phyloP scores from a whole-genome alignment of 2,329 filamentous ascomycete species.

The Elsinoe arachidis region DNA sequence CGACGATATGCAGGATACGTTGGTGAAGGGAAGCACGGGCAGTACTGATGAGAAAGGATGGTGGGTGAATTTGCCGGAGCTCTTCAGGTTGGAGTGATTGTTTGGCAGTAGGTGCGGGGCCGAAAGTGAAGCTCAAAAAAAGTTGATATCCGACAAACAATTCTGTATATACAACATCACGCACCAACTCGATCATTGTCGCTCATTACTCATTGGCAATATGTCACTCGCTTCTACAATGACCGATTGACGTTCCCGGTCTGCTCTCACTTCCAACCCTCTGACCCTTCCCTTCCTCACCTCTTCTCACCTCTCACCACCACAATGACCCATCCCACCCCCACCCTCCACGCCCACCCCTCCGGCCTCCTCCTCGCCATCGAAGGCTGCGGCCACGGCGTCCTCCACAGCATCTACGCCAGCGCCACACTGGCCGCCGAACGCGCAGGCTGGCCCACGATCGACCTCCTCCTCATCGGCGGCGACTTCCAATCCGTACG shows the following conservation, averaged over 20 bases:
- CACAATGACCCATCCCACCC: neutral
- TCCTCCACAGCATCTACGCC: conserved; percentile 82
- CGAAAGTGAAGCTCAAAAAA: conserved; percentile 1
- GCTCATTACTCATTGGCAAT: too few species aligned
- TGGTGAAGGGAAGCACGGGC: conserved; percentile 51
- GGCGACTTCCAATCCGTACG: conserved; percentile 93
- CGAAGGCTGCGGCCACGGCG: conserved; percentile 89
- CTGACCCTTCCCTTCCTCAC: neutral
- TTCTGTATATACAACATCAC: too few species aligned
- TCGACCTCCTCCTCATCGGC: conserved; percentile 88
- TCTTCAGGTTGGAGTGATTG: conserved; percentile 50
- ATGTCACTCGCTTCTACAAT: too few species aligned
- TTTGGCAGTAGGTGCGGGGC: neutral
- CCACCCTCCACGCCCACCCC: conserved; percentile 11
- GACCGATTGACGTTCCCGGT: too few species aligned
- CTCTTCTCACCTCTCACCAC: neutral
- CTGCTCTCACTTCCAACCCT: neutral
- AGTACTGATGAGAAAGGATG: conserved; percentile 50
- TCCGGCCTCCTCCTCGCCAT: conserved; percentile 64
- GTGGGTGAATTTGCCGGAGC: conserved; percentile 63
- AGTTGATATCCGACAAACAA: neutral
- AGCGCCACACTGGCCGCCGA: conserved; percentile 62
- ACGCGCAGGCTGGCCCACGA: conserved; percentile 64
- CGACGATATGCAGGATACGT: conserved; percentile 58
- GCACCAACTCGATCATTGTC: too few species aligned